Conservation (phyloP, 441 rosid genomes). For the Omphalea diandra region DNA sequence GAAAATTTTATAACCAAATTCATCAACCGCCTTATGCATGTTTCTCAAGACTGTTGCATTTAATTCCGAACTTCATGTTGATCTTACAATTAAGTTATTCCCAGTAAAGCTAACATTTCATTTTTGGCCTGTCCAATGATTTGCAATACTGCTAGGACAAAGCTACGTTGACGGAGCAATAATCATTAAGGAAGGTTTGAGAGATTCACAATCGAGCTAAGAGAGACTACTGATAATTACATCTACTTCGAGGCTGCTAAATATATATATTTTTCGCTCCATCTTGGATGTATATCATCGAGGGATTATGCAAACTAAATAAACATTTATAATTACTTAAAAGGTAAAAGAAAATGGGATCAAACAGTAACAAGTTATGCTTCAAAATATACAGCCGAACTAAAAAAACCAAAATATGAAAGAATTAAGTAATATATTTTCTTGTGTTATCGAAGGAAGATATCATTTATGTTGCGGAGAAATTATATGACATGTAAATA, state of each 20-base stretch:
- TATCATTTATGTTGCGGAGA: neutral
- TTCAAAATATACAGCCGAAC: neutral
- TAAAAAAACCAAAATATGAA: neutral
- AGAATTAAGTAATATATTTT: too few relatives aligned
- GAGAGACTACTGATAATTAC: too few relatives aligned
- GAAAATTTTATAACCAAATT: neutral
- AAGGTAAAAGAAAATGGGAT: neutral
- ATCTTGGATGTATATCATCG: neutral
- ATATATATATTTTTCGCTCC: neutral
- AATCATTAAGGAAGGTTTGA: neutral
- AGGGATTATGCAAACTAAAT: neutral
- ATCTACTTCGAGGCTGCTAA: neutral
- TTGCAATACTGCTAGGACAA: neutral
- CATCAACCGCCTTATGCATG: neutral
- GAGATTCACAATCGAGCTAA: neutral
- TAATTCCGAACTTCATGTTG: too few relatives aligned
- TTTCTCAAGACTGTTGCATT: too few relatives aligned
- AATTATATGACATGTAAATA: neutral
- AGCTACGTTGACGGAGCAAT: neutral
- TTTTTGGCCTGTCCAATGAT: neutral
- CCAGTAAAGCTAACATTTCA: neutral
- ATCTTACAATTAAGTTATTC: too few relatives aligned
- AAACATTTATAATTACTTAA: too few relatives aligned
- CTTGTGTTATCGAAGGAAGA: neutral
- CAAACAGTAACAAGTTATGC: neutral